Base-by-base conservation (phyloP, 306 rosid species). In the Quercus bicolor region DNA sequence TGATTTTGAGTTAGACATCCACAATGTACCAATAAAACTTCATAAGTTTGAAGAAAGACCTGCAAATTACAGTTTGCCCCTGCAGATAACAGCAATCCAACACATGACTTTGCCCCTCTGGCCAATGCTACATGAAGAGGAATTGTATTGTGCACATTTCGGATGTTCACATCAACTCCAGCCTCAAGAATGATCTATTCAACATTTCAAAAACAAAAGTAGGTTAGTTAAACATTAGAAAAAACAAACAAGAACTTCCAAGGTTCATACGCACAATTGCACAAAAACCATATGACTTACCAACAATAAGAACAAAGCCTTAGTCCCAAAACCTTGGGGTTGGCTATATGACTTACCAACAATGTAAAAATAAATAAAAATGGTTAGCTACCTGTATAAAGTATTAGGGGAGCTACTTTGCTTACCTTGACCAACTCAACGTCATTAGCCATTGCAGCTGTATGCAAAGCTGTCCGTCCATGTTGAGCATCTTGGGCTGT, bases 121-220 rank as follows among this genome's bases (percentile, higher is more conserved):
- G 98, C 98, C 83, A 95, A 80, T 34, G 99, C 97, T 74, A 95
- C 91, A 75, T 95, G 99, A 79, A 95, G 97, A 72, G 99, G 99
- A 83, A 93, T 90, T 74, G 93, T 93, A 84, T 93, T 93, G 87
- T 93, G 97, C 83, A 86, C 91, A 89, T 91, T 93, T 75, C 90
- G 89, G 72, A 91, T 91, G 91, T 95, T 93, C 85, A 93, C 99
- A 88, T 89, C 89, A 70, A 95, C 96, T 59, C 98, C 97, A 64
- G 93, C 98, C 76, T 90, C 87, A 77, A 95, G 94, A 83, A 95
- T 95, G 81, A 93, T 91, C 99, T 95, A 78, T 73, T 53, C 88
- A 82, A 76, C 78, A 82, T 80, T 78, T 70, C 31, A 77, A 75
- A 75, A 77, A 66, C 9, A 61, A 57, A 7, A 21, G 14, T 26